Percentiles rank a stretch among this genome's conserved stretches.
phyloP scores from a whole-genome alignment of 2,329 filamentous ascomycete genomes.

The Bipolaris victoriae region DNA sequence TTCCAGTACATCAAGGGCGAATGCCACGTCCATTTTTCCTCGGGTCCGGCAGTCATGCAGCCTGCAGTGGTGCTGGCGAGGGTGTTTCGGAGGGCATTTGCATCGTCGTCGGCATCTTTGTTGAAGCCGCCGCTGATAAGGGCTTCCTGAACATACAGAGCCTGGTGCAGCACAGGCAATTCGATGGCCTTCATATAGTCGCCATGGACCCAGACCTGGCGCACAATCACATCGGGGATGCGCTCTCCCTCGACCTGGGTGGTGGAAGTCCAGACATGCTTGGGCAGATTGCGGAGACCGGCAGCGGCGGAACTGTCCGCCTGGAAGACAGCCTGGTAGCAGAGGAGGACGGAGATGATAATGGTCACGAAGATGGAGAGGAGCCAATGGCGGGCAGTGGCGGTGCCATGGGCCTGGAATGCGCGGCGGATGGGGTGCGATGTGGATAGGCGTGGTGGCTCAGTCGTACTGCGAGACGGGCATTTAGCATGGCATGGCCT shows the following conservation, averaged over 20 bases:
- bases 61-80: conserved; percentile 21
- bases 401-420: conserved; percentile 73
- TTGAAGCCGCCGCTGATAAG: conserved; percentile 62
- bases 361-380: conserved; percentile 77
- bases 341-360: conserved; percentile 70
- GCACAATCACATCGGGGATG: conserved; percentile 74
- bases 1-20: conserved; percentile 85
- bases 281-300: conserved; percentile 73
- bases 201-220: conserved; percentile 81
- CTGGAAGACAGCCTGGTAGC: conserved; percentile 77
- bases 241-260: conserved; percentile 64
- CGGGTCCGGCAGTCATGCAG: conserved; percentile 53
- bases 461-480: conserved; percentile 66
- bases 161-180: conserved; percentile 67
- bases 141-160: conserved; percentile 72
- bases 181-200: conserved; percentile 79
- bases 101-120: conserved; percentile 1
- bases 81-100: conserved; percentile 8
- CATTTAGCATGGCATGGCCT: conserved; percentile 21
- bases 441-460: conserved; percentile 69
- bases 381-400: conserved; percentile 75
- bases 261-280: conserved; percentile 82
- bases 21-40: conserved; percentile 77
- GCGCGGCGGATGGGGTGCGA: conserved; percentile 69
- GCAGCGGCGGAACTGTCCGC: conserved; percentile 75